Evolutionary conservation across 495 filamentous ascomycete genomes (phyloP).

Genomic region (Neurospora sp.): DNA sequence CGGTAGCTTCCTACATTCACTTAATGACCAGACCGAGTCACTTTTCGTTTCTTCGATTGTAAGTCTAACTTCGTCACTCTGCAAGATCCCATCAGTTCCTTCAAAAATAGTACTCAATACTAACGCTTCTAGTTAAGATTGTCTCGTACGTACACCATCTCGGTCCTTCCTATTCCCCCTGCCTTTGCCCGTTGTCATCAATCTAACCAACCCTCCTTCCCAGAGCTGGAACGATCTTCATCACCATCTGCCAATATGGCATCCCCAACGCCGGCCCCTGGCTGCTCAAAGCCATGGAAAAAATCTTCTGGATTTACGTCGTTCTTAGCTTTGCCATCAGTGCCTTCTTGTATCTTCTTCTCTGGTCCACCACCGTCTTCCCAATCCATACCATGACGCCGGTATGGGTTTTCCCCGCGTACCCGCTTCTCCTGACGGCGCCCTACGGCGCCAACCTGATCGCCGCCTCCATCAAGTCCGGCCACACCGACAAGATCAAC

Average conservation of each 20-base stretch:
- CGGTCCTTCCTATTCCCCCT: constrained; percentile 2
- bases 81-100: background rate
- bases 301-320: constrained; percentile 68
- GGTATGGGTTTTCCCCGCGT: constrained; percentile 86
- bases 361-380: constrained; percentile 56
- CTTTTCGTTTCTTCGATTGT: constrained; percentile 70
- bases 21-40: constrained; percentile 69
- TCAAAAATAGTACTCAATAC: background rate
- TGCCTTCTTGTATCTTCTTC: constrained; percentile 60
- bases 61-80: constrained; percentile 1
- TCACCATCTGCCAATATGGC: constrained; percentile 74
- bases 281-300: constrained; percentile 51
- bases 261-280: constrained; percentile 54
- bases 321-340: constrained; percentile 52
- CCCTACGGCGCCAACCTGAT: constrained; percentile 63
- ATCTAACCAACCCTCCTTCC: background rate
- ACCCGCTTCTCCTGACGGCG: constrained; percentile 71
- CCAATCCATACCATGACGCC: constrained; percentile 84
- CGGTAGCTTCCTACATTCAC: constrained; percentile 59
- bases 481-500: constrained; percentile 29
- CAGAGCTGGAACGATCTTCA: constrained; percentile 62
- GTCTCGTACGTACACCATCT: constrained; percentile 27
- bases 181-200: background rate
- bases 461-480: constrained; percentile 24
- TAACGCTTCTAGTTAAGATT: constrained; percentile 20